Base-by-base conservation (phyloP, 257 asterid species). In the Solanum sejunctum region DNA sequence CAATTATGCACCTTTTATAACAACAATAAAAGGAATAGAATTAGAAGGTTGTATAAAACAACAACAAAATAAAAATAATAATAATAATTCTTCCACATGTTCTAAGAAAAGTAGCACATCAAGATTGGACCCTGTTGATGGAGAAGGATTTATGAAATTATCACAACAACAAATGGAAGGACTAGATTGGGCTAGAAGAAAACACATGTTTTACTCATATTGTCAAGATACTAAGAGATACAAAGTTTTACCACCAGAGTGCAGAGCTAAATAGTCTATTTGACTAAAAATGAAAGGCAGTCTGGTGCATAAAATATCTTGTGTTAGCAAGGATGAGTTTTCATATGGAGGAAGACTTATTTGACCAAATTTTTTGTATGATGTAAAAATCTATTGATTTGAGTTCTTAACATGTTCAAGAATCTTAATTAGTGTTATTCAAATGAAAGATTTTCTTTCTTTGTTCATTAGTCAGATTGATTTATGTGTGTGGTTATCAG, bases 121-220 rank as follows among this genome's bases (percentile, higher is more conserved):
- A 51, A 91, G 92, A 86, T 80, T 91, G 58, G 98, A 95, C 83
- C 98, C 98, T 7, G 92, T 95, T 23, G 93, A 90, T n/a, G 97
- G 98, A 1, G 91, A 91, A 70, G 93, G 86, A 16, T 95, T 95
- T 51, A 89, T 93, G 1, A 92, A 88, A 85, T 26, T 93, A 70
- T 93, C 96, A 18, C 69, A 89, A 49, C 90, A 90, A 54, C 95
- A 95, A 81, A 84, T 23, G 6, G 16, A 56, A 7, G 98, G 96
- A 47, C 20, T 95, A 90, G 89, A 87, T 10, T 95, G 98, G 98
- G 93, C 93, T 12, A 88, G 98, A 82, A 82, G 95, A 86, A 95
- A 95, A 70, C 97, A 91, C 18, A 93, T 93, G 98, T 91, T 91
- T 26, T 95, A 95, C 84, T 93, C 98, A 0, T 93, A 95, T 56